Base-by-base conservation (phyloP, 192 early-diverging fungal species). In the Entomortierella beljakovae region DNA sequence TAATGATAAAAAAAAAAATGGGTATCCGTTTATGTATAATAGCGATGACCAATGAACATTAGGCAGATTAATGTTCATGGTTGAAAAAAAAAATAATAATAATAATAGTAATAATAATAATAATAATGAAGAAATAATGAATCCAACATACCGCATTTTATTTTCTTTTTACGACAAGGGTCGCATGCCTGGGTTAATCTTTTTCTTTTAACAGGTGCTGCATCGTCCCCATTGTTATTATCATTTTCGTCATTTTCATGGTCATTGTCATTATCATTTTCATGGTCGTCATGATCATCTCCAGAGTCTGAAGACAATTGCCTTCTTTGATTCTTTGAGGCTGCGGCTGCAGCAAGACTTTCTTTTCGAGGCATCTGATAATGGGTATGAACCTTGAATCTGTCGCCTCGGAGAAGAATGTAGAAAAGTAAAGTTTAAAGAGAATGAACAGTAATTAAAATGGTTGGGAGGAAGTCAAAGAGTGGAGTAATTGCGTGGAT, bases 91-190 rank as follows among this genome's bases (percentile, higher is more conserved):
- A n/a, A n/a, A n/a, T n/a, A n/a, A n/a, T n/a, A n/a, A n/a, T n/a
- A n/a, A n/a, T n/a, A n/a, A n/a, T n/a, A n/a, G n/a, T n/a, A n/a
- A n/a, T n/a, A n/a, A n/a, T n/a, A n/a, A n/a, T n/a, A n/a, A n/a
- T n/a, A n/a, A n/a, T n/a, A n/a, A n/a, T n/a, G n/a, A n/a, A n/a
- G n/a, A n/a, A n/a, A n/a, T 9, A 13, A 9, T 43, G 10, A 6
- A 23, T 52, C 6, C 25, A 3, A 79, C 66, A 6, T 79, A 81
- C 82, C 74, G 48, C 84, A 85, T 51, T 83, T 81, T 54, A 83
- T 82, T 64, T 94, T 94, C 85, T 94, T 93, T 58, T 89, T 88
- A 60, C 90, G 84, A 63, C 92, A 93, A 5, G 85, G 82, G 53
- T 91, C 91, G 59, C 92, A 93, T 38, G 92, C 92, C 68, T 91